These are phyloP conservation scores for Posidonia oceanica DNA, from an alignment of 116 monocot genomes.

Conservation along the genomic window DNA sequence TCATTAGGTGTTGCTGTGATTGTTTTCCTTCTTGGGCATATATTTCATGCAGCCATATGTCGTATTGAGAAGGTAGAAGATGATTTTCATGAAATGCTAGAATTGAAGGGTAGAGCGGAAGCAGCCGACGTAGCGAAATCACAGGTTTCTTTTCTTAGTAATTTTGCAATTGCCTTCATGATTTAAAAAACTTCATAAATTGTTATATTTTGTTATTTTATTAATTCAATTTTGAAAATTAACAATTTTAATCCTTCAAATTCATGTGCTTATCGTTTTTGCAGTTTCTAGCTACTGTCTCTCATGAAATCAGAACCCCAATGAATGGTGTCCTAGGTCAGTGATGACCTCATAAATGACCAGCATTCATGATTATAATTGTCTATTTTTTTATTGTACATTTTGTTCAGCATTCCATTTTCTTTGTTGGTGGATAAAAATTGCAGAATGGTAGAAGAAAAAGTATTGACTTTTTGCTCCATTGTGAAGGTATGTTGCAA, in stretches of 20 bases:
- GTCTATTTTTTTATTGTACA: neutral
- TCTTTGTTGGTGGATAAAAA: neutral
- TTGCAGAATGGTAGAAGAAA: neutral
- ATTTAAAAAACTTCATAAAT: neutral
- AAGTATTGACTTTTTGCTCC: slow-evolving; percentile 1
- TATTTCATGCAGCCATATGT: slow-evolving; percentile 69
- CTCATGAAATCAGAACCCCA: slow-evolving; percentile 89
- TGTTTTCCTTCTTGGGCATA: slow-evolving; percentile 70
- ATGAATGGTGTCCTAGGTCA: slow-evolving; percentile 90
- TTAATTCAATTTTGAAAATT: no score
- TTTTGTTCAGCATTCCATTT: slow-evolving; percentile 1
- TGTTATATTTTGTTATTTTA: no score
- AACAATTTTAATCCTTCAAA: neutral
- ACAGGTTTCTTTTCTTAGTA: slow-evolving; percentile 30
- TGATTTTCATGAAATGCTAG: slow-evolving; percentile 74
- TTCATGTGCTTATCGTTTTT: neutral
- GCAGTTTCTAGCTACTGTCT: slow-evolving; percentile 90
- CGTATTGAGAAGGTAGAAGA: slow-evolving; percentile 81
- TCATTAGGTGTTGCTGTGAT: slow-evolving; percentile 62
- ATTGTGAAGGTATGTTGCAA: slow-evolving; percentile 69
- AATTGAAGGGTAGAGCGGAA: slow-evolving; percentile 79
- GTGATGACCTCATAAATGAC: neutral
- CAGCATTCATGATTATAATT: neutral
- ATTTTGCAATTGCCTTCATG: neutral
- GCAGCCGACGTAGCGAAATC: slow-evolving; percentile 92